Evolutionary conservation across 2,329 filamentous ascomycete genomes (phyloP), one percentile per base, ranked within the genome.

Genomic region (Aspergillus fischeri): DNA sequence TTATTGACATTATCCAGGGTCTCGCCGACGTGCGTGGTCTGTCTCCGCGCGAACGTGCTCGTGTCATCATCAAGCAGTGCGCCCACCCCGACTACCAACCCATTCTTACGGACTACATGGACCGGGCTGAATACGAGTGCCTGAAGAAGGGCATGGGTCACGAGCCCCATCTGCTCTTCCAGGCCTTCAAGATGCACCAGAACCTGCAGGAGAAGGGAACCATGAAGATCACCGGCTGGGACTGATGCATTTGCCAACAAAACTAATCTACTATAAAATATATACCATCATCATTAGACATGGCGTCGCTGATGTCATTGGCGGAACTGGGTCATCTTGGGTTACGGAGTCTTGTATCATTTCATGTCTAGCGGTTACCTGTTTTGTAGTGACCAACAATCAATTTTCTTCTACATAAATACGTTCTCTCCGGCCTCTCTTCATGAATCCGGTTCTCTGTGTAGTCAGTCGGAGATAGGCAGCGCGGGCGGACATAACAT

Each of bases 181-280:
- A 95, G 76, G 81, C 83, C 49, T 96, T 96, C 73, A 90, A 95
- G 75, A 90, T 96, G 86, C 92, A 96, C 78, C 87, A 87, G 81
- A 89, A 91, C 62, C 75, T 96, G 59, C 78, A 85, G 57, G 87
- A 92, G 78, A 84, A 93, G 73, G 91, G 91, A 25, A 94, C 90
- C 65, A 96, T 96, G 91, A 92, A 92, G 86, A 82, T 92, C 63
- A 81, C 83, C 67, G 83, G 78, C 62, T 91, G 88, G 86, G 73
- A 77, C 53, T 76, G 68, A 29, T 11, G 44, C 32, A 35, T 6
- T 29, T 35, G 32, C 32, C 4, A 11, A 14, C 9, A 11, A 6
- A 6, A 14, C 32, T 35, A 35, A 35, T 35, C 11, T 35, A 35
- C 32, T 2, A 32, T 14, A 35, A 35, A 35, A 35, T 35, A 35